These are phyloP conservation scores for Viridothelium virens DNA, from an alignment of 495 filamentous ascomycete genomes.

Conservation along the genomic window DNA sequence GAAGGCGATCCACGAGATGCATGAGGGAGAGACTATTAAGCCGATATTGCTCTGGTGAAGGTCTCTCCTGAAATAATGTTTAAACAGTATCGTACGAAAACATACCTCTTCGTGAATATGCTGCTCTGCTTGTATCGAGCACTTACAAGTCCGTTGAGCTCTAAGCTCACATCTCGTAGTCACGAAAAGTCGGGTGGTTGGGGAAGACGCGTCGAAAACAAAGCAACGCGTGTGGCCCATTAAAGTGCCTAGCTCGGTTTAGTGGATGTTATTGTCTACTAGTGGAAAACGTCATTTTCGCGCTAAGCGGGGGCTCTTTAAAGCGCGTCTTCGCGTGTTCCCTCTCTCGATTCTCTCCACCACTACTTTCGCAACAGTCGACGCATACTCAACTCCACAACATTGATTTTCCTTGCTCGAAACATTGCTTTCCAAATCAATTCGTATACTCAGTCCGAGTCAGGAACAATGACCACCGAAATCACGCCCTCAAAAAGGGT, in stretches of 20 bases:
- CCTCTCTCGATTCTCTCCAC: neutral
- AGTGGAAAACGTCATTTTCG: conserved; percentile 1
- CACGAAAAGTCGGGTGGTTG: neutral
- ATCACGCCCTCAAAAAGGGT: conserved; percentile 30
- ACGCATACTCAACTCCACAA: neutral
- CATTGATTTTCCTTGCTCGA: neutral
- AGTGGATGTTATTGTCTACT: neutral
- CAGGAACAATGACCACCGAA: conserved; percentile 23
- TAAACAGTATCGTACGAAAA: neutral
- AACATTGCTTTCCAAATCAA: neutral
- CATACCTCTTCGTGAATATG: too few species aligned
- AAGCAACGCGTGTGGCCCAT: neutral
- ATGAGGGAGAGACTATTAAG: conserved; percentile 33
- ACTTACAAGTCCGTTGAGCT: too few species aligned
- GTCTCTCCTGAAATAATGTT: neutral
- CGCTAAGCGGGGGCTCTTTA: neutral
- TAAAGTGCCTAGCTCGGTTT: neutral
- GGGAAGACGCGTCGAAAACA: neutral
- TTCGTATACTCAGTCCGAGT: neutral
- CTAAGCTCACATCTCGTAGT: neutral
- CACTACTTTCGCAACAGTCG: neutral
- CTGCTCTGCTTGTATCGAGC: too few species aligned
- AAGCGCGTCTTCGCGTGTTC: conserved; percentile 1
- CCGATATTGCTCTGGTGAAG: conserved; percentile 28
- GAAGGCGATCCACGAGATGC: conserved; percentile 41